Conservation (phyloP, 2,329 filamentous ascomycete species). For the Penicillium concentricum region DNA sequence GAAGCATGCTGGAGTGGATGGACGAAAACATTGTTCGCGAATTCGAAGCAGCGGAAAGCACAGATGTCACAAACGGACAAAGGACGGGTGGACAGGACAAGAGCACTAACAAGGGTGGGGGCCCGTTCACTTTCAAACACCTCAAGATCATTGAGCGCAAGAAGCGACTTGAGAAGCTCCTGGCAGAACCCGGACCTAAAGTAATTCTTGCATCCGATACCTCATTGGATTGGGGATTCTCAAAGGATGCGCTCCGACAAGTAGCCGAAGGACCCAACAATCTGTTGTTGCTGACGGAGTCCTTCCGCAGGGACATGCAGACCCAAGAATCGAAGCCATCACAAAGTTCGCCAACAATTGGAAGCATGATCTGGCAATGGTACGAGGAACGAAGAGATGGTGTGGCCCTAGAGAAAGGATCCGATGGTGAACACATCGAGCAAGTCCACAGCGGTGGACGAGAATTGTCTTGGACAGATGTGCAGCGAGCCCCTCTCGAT, state of each 20-base stretch:
- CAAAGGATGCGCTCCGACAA: conserved; percentile 71
- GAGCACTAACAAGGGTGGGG: conserved; percentile 48
- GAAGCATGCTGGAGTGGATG: conserved; percentile 99
- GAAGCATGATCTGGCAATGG: conserved; percentile 75
- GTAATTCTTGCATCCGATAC: conserved; percentile 91
- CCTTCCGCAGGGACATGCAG: conserved; percentile 38
- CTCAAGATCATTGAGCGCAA: conserved; percentile 79
- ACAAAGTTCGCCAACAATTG: conserved; percentile 57
- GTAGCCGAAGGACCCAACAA: conserved; percentile 78
- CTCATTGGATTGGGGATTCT: conserved; percentile 93
- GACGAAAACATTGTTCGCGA: conserved; percentile 91
- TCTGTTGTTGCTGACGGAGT: conserved; percentile 82
- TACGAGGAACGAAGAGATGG: conserved; percentile 69
- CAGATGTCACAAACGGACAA: conserved; percentile 40
- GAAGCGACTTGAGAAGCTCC: conserved; percentile 72
- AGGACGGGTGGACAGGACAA: conserved; percentile 38
- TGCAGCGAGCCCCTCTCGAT: conserved; percentile 65
- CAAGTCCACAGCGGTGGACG: conserved; percentile 65
- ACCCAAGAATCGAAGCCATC: conserved; percentile 26
- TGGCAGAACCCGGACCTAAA: conserved; percentile 54
- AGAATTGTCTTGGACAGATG: conserved; percentile 60
- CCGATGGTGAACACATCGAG: conserved; percentile 60
- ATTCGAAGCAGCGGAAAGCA: conserved; percentile 66
- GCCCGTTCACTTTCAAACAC: conserved; percentile 88
- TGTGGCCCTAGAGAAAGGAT: conserved; percentile 57